These are phyloP conservation scores for Gypsophila paniculata DNA, from an alignment of 179 eudicot species.

Conservation along the genomic window DNA sequence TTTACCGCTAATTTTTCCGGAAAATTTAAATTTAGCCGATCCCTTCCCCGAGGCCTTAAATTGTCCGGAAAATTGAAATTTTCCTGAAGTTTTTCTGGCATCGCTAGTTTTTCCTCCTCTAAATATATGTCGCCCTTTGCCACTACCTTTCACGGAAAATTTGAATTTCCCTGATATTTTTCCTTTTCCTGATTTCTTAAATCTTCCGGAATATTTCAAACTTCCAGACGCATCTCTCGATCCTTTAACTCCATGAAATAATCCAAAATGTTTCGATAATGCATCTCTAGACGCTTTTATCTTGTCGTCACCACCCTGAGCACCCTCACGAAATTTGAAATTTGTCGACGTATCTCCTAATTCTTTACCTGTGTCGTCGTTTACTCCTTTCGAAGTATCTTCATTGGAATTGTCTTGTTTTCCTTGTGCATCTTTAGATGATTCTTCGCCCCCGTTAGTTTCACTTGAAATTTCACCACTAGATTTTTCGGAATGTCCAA, in stretches of 20 bases:
- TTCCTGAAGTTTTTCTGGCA: not conserved
- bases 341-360: not conserved
- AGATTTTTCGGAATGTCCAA: no score
- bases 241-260: not conserved
- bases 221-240: not conserved
- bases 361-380: not conserved
- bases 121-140: not conserved
- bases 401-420: not conserved
- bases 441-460: not conserved
- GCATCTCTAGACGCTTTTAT: not conserved
- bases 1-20: not conserved
- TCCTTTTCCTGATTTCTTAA: not conserved
- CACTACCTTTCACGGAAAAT: not conserved
- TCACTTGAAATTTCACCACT: not conserved
- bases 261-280: not conserved
- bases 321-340: not conserved
- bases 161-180: not conserved
- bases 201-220: not conserved
- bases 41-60: not conserved
- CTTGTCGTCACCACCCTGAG: not conserved
- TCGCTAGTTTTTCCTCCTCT: not conserved
- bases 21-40: not conserved
- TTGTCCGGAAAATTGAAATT: not conserved
- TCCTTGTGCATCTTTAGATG: not conserved
- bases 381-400: not conserved